These are phyloP conservation scores for Euphorbia celastroides DNA, from an alignment of 441 rosid genomes.

Conservation along the genomic window DNA sequence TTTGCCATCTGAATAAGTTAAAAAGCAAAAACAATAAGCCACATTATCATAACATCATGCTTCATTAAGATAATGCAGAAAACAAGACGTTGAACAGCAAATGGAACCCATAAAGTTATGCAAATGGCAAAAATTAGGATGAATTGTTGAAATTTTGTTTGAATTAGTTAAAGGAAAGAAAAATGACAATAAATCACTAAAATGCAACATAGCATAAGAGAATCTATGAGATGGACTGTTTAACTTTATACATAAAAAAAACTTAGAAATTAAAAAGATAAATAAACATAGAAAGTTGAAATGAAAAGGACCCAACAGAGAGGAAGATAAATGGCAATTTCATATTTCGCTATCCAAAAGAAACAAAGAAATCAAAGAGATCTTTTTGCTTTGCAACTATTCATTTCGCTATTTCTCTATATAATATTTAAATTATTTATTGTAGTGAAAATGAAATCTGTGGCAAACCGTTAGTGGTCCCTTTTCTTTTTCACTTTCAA, in stretches of 20 bases:
- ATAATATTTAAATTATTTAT: no score
- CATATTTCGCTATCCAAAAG: conserved; percentile 36
- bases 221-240: background rate
- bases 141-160: background rate
- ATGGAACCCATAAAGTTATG: background rate
- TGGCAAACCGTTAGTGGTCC: background rate
- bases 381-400: conserved; percentile 29
- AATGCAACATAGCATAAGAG: conserved; percentile 6
- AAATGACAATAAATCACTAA: no score
- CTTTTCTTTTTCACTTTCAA: background rate
- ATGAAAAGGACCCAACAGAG: conserved; percentile 37
- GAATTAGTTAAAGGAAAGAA: no score
- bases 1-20: no score
- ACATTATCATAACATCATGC: background rate
- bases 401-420: no score
- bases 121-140: background rate
- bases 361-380: conserved; percentile 44
- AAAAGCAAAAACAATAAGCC: no score
- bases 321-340: conserved; percentile 29
- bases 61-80: background rate
- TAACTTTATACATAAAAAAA: conserved; percentile 16
- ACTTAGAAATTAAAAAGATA: conserved; percentile 13
- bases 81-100: background rate
- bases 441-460: background rate
- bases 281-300: conserved; percentile 12